phyloP scores from a whole-genome alignment of 75 land plant species.

The Pinus albicaulis region DNA sequence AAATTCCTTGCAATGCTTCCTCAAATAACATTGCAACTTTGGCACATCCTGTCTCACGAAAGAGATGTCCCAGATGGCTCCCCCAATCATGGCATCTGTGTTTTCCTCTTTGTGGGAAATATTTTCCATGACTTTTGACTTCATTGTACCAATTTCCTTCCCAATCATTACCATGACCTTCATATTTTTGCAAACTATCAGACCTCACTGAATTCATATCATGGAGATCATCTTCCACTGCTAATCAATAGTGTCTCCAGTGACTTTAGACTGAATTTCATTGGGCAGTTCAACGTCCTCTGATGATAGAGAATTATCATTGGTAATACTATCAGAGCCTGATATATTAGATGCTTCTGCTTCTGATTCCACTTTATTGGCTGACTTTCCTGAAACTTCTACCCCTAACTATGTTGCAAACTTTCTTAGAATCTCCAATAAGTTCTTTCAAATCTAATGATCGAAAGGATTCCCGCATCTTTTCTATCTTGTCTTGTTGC shows the following conservation, averaged over 20 bases:
- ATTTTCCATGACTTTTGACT: neutral
- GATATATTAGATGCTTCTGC: neutral
- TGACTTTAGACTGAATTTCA: no score
- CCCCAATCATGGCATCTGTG: slow-evolving; percentile 22
- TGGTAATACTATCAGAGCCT: neutral
- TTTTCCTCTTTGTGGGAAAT: neutral
- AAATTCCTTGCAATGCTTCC: slow-evolving; percentile 39
- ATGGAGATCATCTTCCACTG: neutral
- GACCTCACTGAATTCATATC: neutral
- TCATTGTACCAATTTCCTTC: slow-evolving; percentile 1
- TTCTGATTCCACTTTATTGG: neutral
- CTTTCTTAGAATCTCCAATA: neutral
- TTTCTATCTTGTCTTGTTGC: slow-evolving; percentile 34
- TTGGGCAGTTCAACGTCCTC: neutral
- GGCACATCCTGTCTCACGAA: slow-evolving; percentile 70
- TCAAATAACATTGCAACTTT: slow-evolving; percentile 44
- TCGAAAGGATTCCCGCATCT: slow-evolving; percentile 11
- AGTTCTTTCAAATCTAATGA: neutral
- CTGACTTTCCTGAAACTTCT: neutral
- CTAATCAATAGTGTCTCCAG: neutral
- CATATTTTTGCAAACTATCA: neutral
- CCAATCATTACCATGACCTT: neutral
- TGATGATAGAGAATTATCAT: neutral
- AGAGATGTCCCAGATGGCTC: slow-evolving; percentile 71
- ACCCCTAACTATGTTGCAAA: neutral